Conservation (phyloP, 2,329 filamentous ascomycete species). For the Myotisia sp. region DNA sequence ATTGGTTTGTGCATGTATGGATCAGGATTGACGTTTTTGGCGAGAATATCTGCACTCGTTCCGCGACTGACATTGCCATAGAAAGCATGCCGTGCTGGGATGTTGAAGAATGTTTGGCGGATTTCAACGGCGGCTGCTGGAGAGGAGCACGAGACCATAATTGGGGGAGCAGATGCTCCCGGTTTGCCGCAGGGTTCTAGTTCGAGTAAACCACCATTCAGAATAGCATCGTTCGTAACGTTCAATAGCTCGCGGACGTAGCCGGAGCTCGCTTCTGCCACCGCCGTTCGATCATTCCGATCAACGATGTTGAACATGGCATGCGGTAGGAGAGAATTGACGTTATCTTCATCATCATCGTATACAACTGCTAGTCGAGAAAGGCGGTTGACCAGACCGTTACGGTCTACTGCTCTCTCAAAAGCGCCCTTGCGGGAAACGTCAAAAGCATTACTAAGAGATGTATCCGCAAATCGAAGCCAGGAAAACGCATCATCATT, state of each 20-base stretch:
- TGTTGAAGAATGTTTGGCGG: constrained; percentile 64
- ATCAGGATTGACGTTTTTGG: constrained; percentile 50
- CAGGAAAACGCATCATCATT: constrained; percentile 61
- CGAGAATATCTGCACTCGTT: constrained; percentile 61
- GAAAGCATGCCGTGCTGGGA: constrained; percentile 56
- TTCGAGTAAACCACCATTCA: constrained; percentile 55
- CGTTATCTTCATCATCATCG: constrained; percentile 43
- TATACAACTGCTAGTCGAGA: constrained; percentile 56
- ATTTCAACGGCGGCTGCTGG: constrained; percentile 48
- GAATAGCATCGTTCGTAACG: constrained; percentile 52
- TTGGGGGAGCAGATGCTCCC: constrained; percentile 69
- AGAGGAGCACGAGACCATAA: constrained; percentile 63
- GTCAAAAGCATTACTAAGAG: constrained; percentile 55
- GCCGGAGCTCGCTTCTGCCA: constrained; percentile 58
- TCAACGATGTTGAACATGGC: constrained; percentile 69
- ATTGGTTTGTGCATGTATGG: constrained; percentile 48
- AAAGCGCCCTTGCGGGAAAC: constrained; percentile 58
- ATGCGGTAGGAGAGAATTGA: constrained; percentile 55
- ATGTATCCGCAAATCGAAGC: constrained; percentile 71
- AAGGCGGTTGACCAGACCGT: constrained; percentile 41
- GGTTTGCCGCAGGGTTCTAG: constrained; percentile 72
- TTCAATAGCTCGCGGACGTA: constrained; percentile 64
- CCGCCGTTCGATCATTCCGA: constrained; percentile 49
- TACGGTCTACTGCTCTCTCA: constrained; percentile 53
- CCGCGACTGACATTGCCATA: constrained; percentile 47